These are phyloP conservation scores for Tilletia walkeri DNA, from an alignment of 1,284 basidiomycete species.

Conservation along the genomic window DNA sequence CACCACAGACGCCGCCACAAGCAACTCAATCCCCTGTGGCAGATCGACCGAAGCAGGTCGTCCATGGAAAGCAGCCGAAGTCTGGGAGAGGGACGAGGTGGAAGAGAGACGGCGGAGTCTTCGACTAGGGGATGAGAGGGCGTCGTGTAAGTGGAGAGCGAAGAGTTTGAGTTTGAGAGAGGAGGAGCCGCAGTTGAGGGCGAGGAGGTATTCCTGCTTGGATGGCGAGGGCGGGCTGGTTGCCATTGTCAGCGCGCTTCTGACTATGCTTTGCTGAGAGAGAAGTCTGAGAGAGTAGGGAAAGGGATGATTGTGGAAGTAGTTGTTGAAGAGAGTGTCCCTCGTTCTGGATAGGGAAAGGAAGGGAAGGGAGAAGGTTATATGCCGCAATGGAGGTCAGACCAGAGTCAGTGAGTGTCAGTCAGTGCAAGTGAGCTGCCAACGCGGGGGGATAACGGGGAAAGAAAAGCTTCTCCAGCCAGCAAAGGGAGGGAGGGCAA, in stretches of 20 bases:
- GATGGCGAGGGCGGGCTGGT: background rate
- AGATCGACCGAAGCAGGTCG: conserved; percentile 1
- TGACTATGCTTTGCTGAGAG: too few species aligned
- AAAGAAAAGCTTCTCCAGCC: too few species aligned
- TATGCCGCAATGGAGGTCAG: too few species aligned
- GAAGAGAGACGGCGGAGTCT: background rate
- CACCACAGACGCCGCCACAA: background rate
- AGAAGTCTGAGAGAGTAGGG: too few species aligned
- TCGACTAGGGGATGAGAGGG: background rate
- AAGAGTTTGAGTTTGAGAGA: conserved; percentile 33
- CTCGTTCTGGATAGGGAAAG: too few species aligned
- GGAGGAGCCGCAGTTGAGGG: conserved; percentile 28
- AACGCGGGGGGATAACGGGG: too few species aligned
- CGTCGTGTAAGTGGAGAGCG: background rate
- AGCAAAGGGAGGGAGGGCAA: too few species aligned
- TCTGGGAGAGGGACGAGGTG: conserved; percentile 2
- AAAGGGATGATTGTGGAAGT: too few species aligned
- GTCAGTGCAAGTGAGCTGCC: too few species aligned
- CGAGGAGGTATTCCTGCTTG: conserved; percentile 7
- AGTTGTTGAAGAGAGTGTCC: too few species aligned
- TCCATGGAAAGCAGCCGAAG: background rate
- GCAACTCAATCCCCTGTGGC: background rate
- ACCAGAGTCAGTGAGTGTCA: too few species aligned
- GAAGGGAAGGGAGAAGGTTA: too few species aligned
- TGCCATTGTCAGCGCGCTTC: background rate